Evolutionary conservation across 345 rosid genomes (phyloP).

Genomic region (Fremontodendron californicum): DNA sequence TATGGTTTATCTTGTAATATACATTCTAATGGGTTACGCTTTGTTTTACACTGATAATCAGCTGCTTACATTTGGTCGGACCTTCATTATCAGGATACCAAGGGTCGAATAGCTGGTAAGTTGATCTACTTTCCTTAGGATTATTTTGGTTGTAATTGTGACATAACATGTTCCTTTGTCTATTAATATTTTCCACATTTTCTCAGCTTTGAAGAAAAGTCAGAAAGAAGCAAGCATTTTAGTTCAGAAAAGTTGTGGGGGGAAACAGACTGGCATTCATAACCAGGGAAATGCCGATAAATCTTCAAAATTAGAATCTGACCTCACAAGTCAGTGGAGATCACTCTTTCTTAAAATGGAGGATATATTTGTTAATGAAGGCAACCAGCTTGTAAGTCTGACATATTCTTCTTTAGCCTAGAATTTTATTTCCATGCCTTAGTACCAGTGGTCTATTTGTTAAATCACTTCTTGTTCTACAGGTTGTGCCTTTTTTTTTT

Average conservation of each 20-base stretch:
- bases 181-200: background rate
- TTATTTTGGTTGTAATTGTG: background rate
- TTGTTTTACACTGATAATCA: slow-evolving; percentile 31
- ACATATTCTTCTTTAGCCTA: background rate
- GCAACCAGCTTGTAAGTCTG: slow-evolving; percentile 69
- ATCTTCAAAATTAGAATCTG: slow-evolving; percentile 51
- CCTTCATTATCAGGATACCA: slow-evolving; percentile 84
- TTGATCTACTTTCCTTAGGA: background rate
- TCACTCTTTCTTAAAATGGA: slow-evolving; percentile 84
- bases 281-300: slow-evolving; percentile 31
- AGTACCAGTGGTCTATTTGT: background rate
- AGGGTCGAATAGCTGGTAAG: slow-evolving; percentile 72
- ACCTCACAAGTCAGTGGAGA: slow-evolving; percentile 67
- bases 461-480: background rate
- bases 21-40: background rate
- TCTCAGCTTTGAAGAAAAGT: slow-evolving; percentile 69
- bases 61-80: slow-evolving; percentile 94
- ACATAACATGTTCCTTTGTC: slow-evolving; percentile 6
- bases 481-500: background rate
- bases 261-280: slow-evolving; percentile 36
- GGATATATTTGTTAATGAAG: slow-evolving; percentile 55
- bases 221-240: slow-evolving; percentile 63
- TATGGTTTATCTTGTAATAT: background rate
- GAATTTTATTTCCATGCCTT: background rate
- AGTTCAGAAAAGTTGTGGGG: slow-evolving; percentile 46